Evolutionary conservation across 148 eudicot genomes (phyloP).

Genomic region (Pharnaceum exiguum): DNA sequence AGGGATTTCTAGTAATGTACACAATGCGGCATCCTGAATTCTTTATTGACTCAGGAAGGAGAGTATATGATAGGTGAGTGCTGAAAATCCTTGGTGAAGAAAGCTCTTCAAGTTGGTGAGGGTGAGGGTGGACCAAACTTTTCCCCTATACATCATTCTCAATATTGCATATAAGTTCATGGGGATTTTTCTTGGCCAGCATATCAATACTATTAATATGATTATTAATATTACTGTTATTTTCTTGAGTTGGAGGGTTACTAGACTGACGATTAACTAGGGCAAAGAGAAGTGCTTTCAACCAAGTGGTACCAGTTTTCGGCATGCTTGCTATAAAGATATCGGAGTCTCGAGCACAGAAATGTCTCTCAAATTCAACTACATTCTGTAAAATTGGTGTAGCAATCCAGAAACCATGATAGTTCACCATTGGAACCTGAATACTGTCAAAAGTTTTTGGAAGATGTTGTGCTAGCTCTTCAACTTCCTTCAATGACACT

Average conservation of each 20-base stretch:
- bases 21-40: not conserved
- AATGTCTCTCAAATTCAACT: not conserved
- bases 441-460: not conserved
- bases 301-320: conserved; percentile 11
- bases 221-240: not conserved
- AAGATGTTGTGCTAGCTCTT: not conserved
- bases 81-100: conserved; percentile 7
- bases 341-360: not conserved
- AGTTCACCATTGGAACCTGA: not conserved
- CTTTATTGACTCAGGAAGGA: conserved; percentile 4
- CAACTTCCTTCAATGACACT: too few species aligned
- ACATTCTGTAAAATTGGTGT: not conserved
- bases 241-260: not conserved
- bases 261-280: not conserved
- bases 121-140: not conserved
- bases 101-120: not conserved
- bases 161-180: not conserved
- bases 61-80: conserved; percentile 2
- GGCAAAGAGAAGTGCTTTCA: not conserved
- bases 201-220: too few species aligned
- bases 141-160: not conserved
- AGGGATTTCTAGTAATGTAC: conserved; percentile 11
- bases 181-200: too few species aligned
- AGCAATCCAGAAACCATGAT: conserved; percentile 4
- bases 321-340: conserved; percentile 8